Evolutionary conservation across 495 filamentous ascomycete genomes (phyloP), one percentile per base, ranked within the genome.

Genomic region (Daldinia concentrica): DNA sequence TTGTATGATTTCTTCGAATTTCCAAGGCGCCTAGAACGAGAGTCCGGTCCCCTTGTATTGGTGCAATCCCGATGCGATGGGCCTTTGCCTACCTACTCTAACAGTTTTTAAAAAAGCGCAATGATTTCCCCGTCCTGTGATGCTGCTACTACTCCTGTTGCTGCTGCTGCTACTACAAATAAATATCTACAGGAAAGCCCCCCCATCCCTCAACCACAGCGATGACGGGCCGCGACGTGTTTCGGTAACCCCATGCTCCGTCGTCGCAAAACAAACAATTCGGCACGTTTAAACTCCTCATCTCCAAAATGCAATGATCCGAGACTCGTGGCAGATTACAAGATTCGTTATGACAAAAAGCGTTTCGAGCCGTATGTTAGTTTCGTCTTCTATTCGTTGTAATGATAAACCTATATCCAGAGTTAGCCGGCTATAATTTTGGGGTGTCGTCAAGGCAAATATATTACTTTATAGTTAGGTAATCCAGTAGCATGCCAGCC

Each of bases 381-480:
- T 56, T 68, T 26, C 65, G 19, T 41, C 66, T 68, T 76, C 87
- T 86, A 95, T 83, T 95, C 92, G 78, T 95, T 94, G 82, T 93
- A 94, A 80, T 95, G 92, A 79, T 94, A 95, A 63, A 95, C 90
- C 92, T 95, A 69, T 52, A 14, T 14, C 22, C 17, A 48, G 39
- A 36, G 76, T 83, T 51, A 84, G 79, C 64, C 51, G n/a, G 36
- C 24, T 9, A n/a, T 32, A 41, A 7, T 62, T 22, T 30, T 6
- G 1, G 29, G 4, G 6, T 30, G 1, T 19, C 26, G 9, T 26
- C 9, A 14, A 24, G 54, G 56, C 50, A 30, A 17, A 29, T 9
- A 27, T 86, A 87, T 77, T 83, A 98, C 95, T 84, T 96, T 93
- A 82, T 99, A 99, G 83, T 99, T 97, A 36, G 95, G 95, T 74